phyloP scores from a whole-genome alignment of 495 filamentous ascomycete species.

The Penicillium cataractarum region DNA sequence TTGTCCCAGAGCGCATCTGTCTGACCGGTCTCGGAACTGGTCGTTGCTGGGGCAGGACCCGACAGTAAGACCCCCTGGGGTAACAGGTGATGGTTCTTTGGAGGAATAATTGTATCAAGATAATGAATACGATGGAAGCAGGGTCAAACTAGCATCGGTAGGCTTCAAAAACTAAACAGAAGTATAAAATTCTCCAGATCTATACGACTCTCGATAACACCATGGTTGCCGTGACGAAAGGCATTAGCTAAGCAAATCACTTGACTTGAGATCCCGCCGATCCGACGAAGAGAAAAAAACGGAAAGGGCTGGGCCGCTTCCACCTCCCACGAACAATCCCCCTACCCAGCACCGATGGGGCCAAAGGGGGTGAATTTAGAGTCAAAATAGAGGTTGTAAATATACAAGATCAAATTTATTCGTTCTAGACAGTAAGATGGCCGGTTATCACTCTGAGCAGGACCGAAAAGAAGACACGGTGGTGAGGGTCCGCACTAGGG shows the following conservation, averaged over 20 bases:
- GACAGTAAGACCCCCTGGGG: background rate
- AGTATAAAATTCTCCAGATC: background rate
- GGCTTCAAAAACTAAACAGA: background rate
- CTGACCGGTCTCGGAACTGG: conserved; percentile 9
- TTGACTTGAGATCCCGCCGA: conserved; percentile 41
- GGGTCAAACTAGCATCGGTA: background rate
- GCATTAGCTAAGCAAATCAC: conserved; percentile 40
- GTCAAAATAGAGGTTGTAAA: conserved; percentile 18
- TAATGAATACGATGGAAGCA: background rate
- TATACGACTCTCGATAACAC: background rate
- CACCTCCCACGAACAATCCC: conserved; percentile 1
- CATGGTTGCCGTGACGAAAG: conserved; percentile 45
- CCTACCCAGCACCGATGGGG: background rate
- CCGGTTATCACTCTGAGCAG: background rate
- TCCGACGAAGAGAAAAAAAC: conserved; percentile 49
- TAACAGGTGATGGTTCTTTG: background rate
- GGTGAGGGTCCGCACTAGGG: conserved; percentile 43
- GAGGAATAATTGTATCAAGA: background rate
- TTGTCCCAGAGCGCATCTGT: conserved; percentile 6
- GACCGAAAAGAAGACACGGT: conserved; percentile 17
- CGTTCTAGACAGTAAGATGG: conserved; percentile 1
- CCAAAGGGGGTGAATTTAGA: conserved; percentile 12
- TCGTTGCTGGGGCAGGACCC: conserved; percentile 7
- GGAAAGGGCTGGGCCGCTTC: conserved; percentile 41
- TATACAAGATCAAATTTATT: background rate